These are phyloP conservation scores for Suhomyces coccinellae DNA, from an alignment of 1,139 yeast genomes.

Conservation along the genomic window DNA sequence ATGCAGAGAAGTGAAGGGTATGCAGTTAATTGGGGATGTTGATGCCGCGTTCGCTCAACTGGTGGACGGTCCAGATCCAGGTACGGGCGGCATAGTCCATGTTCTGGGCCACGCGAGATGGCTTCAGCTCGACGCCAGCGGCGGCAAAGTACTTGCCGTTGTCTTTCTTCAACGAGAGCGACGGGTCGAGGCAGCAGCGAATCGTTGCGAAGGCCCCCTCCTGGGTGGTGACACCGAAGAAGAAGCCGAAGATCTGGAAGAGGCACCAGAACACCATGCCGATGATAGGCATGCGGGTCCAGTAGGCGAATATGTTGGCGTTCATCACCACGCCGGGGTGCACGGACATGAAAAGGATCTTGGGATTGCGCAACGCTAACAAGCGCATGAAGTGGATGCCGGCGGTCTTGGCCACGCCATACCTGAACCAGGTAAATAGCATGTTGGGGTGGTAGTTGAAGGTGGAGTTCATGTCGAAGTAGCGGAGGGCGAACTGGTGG, in stretches of 20 bases:
- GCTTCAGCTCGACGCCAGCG: conserved; percentile 54
- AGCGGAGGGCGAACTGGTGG: conserved; percentile 56
- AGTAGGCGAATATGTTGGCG: conserved; percentile 70
- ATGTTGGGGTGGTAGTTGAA: conserved; percentile 64
- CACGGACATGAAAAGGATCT: conserved; percentile 62
- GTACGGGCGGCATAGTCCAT: conserved; percentile 65
- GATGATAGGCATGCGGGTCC: conserved; percentile 74
- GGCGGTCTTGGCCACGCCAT: conserved; percentile 77
- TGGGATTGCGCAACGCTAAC: conserved; percentile 66
- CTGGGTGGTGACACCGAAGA: conserved; percentile 71
- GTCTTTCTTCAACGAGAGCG: conserved; percentile 50
- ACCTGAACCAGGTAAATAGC: conserved; percentile 75
- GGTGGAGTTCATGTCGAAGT: conserved; percentile 51
- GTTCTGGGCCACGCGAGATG: conserved; percentile 61
- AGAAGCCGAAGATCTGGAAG: conserved; percentile 64
- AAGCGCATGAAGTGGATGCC: conserved; percentile 74
- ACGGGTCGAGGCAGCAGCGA: conserved; percentile 60
- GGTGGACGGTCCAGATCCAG: conserved; percentile 81
- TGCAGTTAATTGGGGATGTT: conserved; percentile 16
- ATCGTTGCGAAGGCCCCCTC: conserved; percentile 71
- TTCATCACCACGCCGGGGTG: conserved; percentile 89
- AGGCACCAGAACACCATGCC: conserved; percentile 71
- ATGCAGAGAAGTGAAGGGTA: conserved; percentile 7
- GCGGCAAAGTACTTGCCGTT: conserved; percentile 70
- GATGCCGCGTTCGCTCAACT: conserved; percentile 53